Conservation (phyloP, 345 rosid species). For the Bruguiera gymnorhiza region DNA sequence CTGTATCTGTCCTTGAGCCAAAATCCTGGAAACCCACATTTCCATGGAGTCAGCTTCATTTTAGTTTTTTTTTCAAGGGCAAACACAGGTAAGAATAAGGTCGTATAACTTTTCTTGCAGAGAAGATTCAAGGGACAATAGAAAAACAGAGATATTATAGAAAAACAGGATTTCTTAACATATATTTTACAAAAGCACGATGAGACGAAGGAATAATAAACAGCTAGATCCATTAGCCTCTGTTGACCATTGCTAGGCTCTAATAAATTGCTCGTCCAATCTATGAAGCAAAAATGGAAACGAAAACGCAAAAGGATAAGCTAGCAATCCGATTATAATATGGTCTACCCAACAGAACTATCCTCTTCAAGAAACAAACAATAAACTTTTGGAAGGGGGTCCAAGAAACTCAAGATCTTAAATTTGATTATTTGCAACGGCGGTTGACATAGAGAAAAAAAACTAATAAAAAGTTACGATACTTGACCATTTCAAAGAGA, state of each 20-base stretch:
- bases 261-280: background rate
- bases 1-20: constrained; percentile 69
- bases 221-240: background rate
- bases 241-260: background rate
- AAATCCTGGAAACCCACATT: constrained; percentile 53
- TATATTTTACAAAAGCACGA: background rate
- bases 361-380: background rate
- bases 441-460: too few species aligned
- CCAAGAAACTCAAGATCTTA: too few species aligned
- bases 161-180: background rate
- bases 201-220: background rate
- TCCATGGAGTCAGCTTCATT: constrained; percentile 6
- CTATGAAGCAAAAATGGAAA: too few species aligned
- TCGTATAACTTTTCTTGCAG: background rate
- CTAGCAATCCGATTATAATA: too few species aligned
- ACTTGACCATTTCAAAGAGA: constrained; percentile 12
- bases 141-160: background rate
- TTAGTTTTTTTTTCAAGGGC: background rate
- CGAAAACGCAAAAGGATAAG: too few species aligned
- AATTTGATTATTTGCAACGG: too few species aligned
- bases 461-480: background rate
- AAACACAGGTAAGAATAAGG: background rate
- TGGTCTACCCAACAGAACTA: background rate
- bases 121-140: background rate
- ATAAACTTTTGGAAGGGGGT: too few species aligned